These are phyloP conservation scores for Eleusine coracana DNA, from an alignment of 176 grass and related monocot species.

Conservation along the genomic window DNA sequence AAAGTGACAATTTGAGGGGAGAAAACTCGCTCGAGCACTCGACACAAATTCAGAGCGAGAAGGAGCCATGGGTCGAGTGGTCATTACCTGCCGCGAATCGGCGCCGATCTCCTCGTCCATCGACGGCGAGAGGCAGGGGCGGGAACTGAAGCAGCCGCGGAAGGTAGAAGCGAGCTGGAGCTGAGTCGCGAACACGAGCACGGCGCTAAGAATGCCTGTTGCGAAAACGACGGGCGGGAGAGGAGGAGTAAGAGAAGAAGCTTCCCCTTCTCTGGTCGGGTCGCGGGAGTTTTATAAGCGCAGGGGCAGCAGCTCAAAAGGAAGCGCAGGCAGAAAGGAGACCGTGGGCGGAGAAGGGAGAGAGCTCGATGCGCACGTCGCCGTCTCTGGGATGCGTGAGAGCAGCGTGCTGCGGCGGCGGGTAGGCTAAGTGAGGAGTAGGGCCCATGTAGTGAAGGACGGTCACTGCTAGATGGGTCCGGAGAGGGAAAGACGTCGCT, in stretches of 20 bases:
- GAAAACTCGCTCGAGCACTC: background rate
- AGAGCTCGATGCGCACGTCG: constrained; percentile 35
- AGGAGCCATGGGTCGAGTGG: background rate
- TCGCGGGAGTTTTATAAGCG: constrained; percentile 30
- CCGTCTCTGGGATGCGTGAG: constrained; percentile 40
- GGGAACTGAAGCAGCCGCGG: background rate
- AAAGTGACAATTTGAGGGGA: background rate
- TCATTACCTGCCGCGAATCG: constrained; percentile 45
- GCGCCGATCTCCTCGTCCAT: constrained; percentile 57
- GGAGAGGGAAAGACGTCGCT: background rate
- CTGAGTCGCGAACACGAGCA: background rate
- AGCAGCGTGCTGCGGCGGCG: constrained; percentile 42
- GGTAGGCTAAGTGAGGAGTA: background rate
- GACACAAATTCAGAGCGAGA: background rate
- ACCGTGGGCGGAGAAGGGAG: background rate
- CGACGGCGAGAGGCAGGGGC: background rate
- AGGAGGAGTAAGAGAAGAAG: constrained; percentile 18
- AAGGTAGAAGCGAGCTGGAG: background rate
- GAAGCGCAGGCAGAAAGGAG: background rate
- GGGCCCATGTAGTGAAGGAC: background rate
- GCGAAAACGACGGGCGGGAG: constrained; percentile 14
- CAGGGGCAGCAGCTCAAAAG: background rate
- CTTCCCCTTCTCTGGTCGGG: constrained; percentile 10
- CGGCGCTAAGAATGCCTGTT: background rate
- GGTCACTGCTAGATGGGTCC: background rate